Evolutionary conservation across 257 asterid genomes (phyloP).

Genomic region (Nicotiana attenuata): DNA sequence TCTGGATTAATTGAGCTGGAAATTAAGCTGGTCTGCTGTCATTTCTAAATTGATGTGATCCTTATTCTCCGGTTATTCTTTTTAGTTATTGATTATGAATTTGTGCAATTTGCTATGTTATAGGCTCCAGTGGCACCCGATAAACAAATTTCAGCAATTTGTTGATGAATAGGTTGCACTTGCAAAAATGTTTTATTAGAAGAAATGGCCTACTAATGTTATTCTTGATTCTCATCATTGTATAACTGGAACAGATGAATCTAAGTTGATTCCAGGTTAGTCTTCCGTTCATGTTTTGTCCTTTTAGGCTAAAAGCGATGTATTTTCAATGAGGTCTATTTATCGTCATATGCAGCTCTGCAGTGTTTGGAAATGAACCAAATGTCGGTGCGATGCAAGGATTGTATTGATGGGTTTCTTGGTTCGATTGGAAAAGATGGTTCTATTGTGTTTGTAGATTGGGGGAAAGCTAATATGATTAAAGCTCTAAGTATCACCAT

Average conservation of each 20-base stretch:
- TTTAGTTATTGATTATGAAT: too few relatives aligned
- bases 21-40: too few relatives aligned
- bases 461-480: conserved; percentile 77
- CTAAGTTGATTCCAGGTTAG: conserved; percentile 75
- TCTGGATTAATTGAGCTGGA: too few relatives aligned
- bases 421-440: conserved; percentile 84
- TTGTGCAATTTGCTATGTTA: too few relatives aligned
- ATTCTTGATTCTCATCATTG: conserved; percentile 78
- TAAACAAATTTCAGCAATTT: conserved; percentile 66
- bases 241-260: conserved; percentile 61
- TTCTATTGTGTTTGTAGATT: conserved; percentile 67
- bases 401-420: conserved; percentile 77
- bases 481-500: conserved; percentile 42
- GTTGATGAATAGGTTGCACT: conserved; percentile 73
- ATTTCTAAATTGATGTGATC: too few relatives aligned
- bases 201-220: conserved; percentile 74
- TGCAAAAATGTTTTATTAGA: conserved; percentile 54
- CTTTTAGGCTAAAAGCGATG: neutral
- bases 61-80: too few relatives aligned
- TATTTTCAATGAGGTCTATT: conserved; percentile 8
- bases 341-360: conserved; percentile 46
- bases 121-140: too few relatives aligned
- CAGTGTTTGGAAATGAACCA: conserved; percentile 79
- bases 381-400: conserved; percentile 72
- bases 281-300: neutral